phyloP scores from a whole-genome alignment of 345 rosid genomes.

The Isatis tinctoria region DNA sequence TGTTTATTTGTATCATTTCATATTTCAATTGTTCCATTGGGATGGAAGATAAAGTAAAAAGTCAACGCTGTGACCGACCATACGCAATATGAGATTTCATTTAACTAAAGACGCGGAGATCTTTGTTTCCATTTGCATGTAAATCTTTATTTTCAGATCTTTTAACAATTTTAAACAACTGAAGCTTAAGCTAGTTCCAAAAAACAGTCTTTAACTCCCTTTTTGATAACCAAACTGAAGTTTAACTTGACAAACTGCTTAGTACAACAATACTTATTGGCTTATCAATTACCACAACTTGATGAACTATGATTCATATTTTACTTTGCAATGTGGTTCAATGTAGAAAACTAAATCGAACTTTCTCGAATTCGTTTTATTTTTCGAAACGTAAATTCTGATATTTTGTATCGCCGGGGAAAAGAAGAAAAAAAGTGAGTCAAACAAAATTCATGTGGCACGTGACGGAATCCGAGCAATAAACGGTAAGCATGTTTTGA shows the following conservation, averaged over 20 bases:
- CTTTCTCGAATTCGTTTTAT: neutral
- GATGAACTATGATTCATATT: neutral
- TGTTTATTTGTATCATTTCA: neutral
- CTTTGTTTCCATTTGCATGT: constrained; percentile 18
- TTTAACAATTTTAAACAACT: neutral
- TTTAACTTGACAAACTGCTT: neutral
- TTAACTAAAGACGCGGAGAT: constrained; percentile 21
- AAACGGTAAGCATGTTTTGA: neutral
- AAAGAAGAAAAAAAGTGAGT: neutral
- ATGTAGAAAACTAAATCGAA: neutral
- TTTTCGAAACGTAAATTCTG: neutral
- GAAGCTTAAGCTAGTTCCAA: neutral
- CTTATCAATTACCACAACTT: neutral
- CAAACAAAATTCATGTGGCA: constrained; percentile 21
- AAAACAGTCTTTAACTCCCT: neutral
- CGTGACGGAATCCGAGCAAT: constrained; percentile 18
- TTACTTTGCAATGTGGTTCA: neutral
- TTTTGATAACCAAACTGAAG: neutral
- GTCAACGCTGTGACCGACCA: constrained; percentile 34
- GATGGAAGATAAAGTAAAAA: constrained; percentile 10
- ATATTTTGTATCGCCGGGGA: neutral
- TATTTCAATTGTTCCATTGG: constrained; percentile 8
- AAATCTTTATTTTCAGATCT: neutral
- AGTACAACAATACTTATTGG: neutral
- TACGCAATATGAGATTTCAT: constrained; percentile 9